These are phyloP conservation scores for Paxillus ammoniavirescens DNA, from an alignment of 768 basidiomycete genomes.

Conservation along the genomic window DNA sequence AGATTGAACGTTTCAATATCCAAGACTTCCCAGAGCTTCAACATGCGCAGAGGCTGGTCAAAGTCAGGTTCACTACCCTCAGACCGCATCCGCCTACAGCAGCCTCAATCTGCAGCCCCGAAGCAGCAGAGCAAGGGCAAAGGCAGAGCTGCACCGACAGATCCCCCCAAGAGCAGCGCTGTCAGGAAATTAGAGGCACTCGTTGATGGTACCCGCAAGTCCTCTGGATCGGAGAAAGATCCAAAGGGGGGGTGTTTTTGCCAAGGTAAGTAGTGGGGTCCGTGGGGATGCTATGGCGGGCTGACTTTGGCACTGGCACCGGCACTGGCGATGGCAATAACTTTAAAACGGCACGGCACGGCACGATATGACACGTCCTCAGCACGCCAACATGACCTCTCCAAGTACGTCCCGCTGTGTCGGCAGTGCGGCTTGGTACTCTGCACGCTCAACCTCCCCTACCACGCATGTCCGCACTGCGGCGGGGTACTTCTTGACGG, in stretches of 20 bases:
- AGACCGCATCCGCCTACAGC: conserved; percentile 47
- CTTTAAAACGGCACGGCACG: no score
- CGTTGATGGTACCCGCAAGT: conserved; percentile 36
- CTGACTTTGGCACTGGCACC: background rate
- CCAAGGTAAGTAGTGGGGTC: conserved; percentile 42
- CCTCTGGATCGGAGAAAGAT: conserved; percentile 43
- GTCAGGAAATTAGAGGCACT: conserved; percentile 49
- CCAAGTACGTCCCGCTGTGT: conserved; percentile 55
- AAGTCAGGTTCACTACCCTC: conserved; percentile 50
- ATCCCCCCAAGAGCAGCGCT: conserved; percentile 45
- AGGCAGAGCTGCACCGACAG: conserved; percentile 37
- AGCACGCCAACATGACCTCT: conserved; percentile 63
- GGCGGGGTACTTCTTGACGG: conserved; percentile 35
- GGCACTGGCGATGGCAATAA: background rate
- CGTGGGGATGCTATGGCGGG: background rate
- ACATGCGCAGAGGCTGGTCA: conserved; percentile 13
- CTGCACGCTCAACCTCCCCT: conserved; percentile 55
- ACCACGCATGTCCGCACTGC: conserved; percentile 58
- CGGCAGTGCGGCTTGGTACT: conserved; percentile 59
- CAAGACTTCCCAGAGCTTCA: no score
- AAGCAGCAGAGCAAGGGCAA: conserved; percentile 25
- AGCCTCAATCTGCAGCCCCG: conserved; percentile 15
- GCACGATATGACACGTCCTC: background rate
- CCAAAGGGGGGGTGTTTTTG: conserved; percentile 71
- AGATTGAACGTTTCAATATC: no score